phyloP scores from a whole-genome alignment of 106 monocot genomes.

The Ottelia alismoides region DNA sequence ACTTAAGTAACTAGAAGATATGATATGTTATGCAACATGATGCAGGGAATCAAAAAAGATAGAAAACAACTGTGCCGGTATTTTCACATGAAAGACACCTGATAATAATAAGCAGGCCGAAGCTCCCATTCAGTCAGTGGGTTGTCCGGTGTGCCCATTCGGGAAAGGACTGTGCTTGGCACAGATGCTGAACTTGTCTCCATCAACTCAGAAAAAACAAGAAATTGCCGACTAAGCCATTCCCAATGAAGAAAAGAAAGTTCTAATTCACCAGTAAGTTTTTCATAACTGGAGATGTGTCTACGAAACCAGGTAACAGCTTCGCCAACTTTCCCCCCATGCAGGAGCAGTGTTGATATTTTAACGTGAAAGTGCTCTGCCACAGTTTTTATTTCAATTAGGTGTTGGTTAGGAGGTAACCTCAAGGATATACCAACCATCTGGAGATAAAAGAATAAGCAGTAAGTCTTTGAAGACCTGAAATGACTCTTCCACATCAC shows the following conservation, averaged over 20 bases:
- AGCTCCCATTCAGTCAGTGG: slow-evolving; percentile 83
- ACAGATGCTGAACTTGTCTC: slow-evolving; percentile 55
- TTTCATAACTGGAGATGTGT: slow-evolving; percentile 45
- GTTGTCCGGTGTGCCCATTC: slow-evolving; percentile 41
- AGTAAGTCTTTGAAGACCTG: no score
- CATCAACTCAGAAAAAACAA: slow-evolving; percentile 78
- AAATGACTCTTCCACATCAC: no score
- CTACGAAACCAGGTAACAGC: slow-evolving; percentile 78
- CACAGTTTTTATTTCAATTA: slow-evolving; percentile 83
- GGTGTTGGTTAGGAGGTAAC: slow-evolving; percentile 68
- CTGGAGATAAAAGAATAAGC: no score
- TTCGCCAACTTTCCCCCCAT: slow-evolving; percentile 74
- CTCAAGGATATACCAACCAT: slow-evolving; percentile 53
- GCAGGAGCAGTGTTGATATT: slow-evolving; percentile 77
- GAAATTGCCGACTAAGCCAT: slow-evolving; percentile 80
- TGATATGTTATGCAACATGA: no score
- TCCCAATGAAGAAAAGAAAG: slow-evolving; percentile 88
- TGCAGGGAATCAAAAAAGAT: not conserved
- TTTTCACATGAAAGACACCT: slow-evolving; percentile 29
- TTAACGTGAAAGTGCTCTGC: slow-evolving; percentile 85
- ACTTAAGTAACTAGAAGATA: no score
- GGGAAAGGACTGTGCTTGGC: slow-evolving; percentile 29
- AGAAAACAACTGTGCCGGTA: no score
- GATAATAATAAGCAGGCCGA: slow-evolving; percentile 91
- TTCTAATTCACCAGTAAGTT: slow-evolving; percentile 40